Conservation (phyloP, 768 basidiomycete species). For the Lactarius indigo region DNA sequence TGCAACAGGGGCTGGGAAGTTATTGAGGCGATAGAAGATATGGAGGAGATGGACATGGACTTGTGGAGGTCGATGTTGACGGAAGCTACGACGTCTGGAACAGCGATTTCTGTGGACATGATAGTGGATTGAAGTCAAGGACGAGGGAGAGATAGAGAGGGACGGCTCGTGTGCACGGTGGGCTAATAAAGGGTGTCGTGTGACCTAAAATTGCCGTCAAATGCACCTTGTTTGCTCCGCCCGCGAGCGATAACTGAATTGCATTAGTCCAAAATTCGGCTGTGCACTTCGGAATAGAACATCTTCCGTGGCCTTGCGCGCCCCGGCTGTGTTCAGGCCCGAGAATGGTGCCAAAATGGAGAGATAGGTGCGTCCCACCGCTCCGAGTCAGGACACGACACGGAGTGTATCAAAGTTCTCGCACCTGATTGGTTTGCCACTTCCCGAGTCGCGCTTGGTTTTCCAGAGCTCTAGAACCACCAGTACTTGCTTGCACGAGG, state of each 20-base stretch:
- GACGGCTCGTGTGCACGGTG: not conserved
- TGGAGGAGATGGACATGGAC: slow-evolving; percentile 13
- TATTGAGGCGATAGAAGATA: not conserved
- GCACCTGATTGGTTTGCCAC: not conserved
- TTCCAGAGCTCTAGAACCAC: not conserved
- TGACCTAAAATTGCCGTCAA: slow-evolving; percentile 11
- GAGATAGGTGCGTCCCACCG: not conserved
- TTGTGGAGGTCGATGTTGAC: slow-evolving; percentile 11
- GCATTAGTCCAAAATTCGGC: not conserved
- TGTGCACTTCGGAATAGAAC: not conserved
- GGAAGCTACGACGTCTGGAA: slow-evolving; percentile 18
- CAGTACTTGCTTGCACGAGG: not conserved
- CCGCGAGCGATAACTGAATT: slow-evolving; percentile 1
- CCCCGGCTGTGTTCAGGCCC: not conserved
- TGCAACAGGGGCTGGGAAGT: slow-evolving; percentile 27
- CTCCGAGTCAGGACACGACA: not conserved
- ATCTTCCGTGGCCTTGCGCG: not conserved
- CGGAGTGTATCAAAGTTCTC: not conserved
- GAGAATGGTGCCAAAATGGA: not conserved
- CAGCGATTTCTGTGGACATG: slow-evolving; percentile 23
- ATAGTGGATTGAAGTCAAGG: not conserved
- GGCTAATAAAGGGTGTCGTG: slow-evolving; percentile 12
- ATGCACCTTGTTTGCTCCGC: not conserved
- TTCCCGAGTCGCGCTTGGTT: not conserved
- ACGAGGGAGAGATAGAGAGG: not conserved